Conservation (phyloP, 768 basidiomycete genomes). For the Naganishia vishniacii region DNA sequence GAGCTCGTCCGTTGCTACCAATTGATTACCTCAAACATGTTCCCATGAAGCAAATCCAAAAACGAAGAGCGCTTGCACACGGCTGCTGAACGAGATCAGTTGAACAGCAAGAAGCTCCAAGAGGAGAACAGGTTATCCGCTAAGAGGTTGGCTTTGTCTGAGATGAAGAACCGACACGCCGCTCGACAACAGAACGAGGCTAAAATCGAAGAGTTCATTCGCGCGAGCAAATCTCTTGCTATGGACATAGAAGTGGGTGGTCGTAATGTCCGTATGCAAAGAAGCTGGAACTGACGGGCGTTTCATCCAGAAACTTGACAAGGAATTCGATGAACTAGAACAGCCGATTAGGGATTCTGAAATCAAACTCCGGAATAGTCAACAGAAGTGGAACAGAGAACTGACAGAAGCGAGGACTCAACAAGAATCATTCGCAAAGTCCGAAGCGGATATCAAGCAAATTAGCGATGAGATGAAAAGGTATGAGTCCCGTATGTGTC, state of each 20-base stretch:
- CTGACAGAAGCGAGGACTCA: neutral
- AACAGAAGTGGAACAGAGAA: neutral
- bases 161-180: slow-evolving; percentile 7
- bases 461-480: slow-evolving; percentile 64
- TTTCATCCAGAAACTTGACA: neutral
- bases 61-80: slow-evolving; percentile 12
- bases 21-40: neutral
- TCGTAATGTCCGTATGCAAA: too few relatives aligned
- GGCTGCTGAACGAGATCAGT: slow-evolving; percentile 8
- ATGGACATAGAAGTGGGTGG: slow-evolving; percentile 14
- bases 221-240: neutral
- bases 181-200: neutral
- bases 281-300: neutral
- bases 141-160: neutral
- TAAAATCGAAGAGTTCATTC: slow-evolving; percentile 14
- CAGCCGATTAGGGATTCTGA: neutral
- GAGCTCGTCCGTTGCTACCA: too few relatives aligned
- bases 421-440: neutral
- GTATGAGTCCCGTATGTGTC: neutral
- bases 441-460: slow-evolving; percentile 51
- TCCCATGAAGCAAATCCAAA: slow-evolving; percentile 7
- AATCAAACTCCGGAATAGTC: neutral
- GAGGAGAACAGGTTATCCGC: neutral
- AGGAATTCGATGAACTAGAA: neutral
- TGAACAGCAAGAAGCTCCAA: neutral